Conservation (phyloP, 768 basidiomycete genomes). For the Phylloporus sp. region DNA sequence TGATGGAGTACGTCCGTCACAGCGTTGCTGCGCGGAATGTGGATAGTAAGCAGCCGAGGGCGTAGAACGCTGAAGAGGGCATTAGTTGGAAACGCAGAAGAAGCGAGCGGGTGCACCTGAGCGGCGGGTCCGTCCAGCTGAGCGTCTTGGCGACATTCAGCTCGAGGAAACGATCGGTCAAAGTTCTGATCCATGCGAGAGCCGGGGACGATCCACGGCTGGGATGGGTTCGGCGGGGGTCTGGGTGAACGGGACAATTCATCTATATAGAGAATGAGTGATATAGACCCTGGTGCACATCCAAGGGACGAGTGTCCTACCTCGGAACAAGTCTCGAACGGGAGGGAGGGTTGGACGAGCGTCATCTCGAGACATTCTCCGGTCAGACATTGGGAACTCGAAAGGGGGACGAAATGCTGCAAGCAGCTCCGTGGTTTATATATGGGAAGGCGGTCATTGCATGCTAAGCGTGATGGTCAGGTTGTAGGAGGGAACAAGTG, state of each 20-base stretch:
- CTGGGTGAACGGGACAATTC: conserved; percentile 43
- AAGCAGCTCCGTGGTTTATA: conserved; percentile 18
- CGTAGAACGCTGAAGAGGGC: conserved; percentile 18
- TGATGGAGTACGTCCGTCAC: conserved; percentile 22
- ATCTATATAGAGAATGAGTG: conserved; percentile 30
- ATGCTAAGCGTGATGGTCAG: conserved; percentile 24
- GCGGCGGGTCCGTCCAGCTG: conserved; percentile 27
- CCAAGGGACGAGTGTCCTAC: conserved; percentile 30
- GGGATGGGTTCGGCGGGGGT: conserved; percentile 35
- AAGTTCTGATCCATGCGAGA: conserved; percentile 32
- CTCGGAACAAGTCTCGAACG: conserved; percentile 65
- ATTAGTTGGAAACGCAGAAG: conserved; percentile 1
- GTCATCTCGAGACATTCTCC: conserved; percentile 20
- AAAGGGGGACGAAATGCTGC: conserved; percentile 6
- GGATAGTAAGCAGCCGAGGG: conserved; percentile 19
- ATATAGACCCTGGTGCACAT: not conserved
- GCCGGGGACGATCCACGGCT: conserved; percentile 42
- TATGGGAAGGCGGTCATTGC: conserved; percentile 22
- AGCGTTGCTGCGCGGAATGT: conserved; percentile 22
- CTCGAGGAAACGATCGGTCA: conserved; percentile 23
- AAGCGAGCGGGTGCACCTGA: conserved; percentile 20
- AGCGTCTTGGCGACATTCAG: conserved; percentile 23
- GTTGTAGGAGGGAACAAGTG: conserved; percentile 15
- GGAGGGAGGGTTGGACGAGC: conserved; percentile 61
- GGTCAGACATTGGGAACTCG: conserved; percentile 26